A percentile compares a stretch with the other conserved stretches of the same genome.
These are phyloP conservation scores for Cryptosporidium andersoni DNA, from an alignment of 169 alveolate genomes.

Conservation along the genomic window DNA sequence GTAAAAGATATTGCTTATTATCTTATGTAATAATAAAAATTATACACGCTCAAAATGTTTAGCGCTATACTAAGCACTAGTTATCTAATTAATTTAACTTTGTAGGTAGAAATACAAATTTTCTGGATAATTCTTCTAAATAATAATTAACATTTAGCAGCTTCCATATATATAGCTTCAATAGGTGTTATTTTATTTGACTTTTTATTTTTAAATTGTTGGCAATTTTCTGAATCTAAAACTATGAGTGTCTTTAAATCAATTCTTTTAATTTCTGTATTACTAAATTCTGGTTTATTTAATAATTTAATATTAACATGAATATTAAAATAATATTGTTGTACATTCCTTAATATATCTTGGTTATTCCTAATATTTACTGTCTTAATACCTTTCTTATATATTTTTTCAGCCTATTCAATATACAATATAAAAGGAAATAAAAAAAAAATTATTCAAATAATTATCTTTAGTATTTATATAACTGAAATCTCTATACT, in stretches of 20 bases:
- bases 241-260: constrained; percentile 32
- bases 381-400: constrained; percentile 28
- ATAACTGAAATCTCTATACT: not conserved
- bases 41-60: too few relatives aligned
- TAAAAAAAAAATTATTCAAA: not conserved
- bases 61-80: too few relatives aligned
- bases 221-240: constrained; percentile 36
- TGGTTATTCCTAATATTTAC: constrained; percentile 26
- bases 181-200: not conserved
- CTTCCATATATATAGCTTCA: not conserved
- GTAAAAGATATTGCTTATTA: too few relatives aligned
- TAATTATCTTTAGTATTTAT: not conserved
- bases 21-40: too few relatives aligned
- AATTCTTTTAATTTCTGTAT: constrained; percentile 21
- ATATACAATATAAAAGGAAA: not conserved
- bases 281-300: constrained; percentile 20
- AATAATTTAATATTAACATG: constrained; percentile 9
- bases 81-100: too few relatives aligned
- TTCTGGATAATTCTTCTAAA: too few relatives aligned
- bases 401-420: constrained; percentile 44
- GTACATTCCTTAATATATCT: constrained; percentile 39
- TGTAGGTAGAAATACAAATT: too few relatives aligned
- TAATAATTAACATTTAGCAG: too few relatives aligned
- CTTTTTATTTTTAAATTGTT: constrained; percentile 12
- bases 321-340: constrained; percentile 1